phyloP scores from a whole-genome alignment of 2,329 filamentous ascomycete species.

The Hypoxylon sp. region DNA sequence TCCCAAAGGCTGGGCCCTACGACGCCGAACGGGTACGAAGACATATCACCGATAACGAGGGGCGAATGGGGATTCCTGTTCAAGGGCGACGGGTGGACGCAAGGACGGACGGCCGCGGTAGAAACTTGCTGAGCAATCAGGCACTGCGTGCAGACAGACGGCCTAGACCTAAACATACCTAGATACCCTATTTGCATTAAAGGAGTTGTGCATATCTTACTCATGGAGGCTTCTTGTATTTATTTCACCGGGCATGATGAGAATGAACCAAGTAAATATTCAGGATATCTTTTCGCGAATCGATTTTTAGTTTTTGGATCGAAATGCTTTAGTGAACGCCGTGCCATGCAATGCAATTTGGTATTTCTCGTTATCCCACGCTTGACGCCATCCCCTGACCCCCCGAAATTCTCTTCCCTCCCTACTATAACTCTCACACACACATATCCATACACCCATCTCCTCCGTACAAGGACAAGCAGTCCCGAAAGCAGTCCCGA shows the following conservation, averaged over 20 bases:
- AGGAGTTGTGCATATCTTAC: conserved; percentile 3
- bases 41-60: conserved; percentile 73
- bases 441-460: background rate
- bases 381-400: conserved; percentile 6
- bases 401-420: background rate
- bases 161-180: background rate
- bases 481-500: background rate
- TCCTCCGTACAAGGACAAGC: background rate
- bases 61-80: conserved; percentile 76
- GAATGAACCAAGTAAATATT: conserved; percentile 7
- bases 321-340: conserved; percentile 14
- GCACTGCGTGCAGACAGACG: background rate
- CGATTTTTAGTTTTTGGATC: background rate
- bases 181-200: conserved; percentile 6
- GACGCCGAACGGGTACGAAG: conserved; percentile 73
- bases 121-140: conserved; percentile 63
- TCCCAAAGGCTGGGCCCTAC: conserved; percentile 60
- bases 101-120: conserved; percentile 64
- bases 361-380: background rate
- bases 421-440: background rate
- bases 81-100: conserved; percentile 62
- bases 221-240: background rate
- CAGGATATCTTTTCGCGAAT: background rate
- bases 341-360: conserved; percentile 18
- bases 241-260: conserved; percentile 1